These are phyloP conservation scores for Leucosporidium scottii DNA, from an alignment of 768 basidiomycete genomes.

Conservation along the genomic window DNA sequence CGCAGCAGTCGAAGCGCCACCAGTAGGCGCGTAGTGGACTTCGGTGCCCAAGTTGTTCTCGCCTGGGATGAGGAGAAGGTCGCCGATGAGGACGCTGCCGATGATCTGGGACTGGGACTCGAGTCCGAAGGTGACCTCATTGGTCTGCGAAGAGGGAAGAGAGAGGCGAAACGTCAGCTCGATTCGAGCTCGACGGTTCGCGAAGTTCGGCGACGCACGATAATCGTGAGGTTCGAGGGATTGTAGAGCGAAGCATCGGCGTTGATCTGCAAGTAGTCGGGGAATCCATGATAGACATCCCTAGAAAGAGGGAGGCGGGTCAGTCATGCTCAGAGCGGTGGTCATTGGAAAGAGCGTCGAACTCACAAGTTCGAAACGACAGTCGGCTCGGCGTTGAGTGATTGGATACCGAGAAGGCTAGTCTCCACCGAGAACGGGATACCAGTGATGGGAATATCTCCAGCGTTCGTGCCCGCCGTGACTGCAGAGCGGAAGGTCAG, in stretches of 20 bases:
- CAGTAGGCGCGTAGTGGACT: conserved; percentile 54
- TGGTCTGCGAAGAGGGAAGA: conserved; percentile 45
- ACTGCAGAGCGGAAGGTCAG: not conserved
- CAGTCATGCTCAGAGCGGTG: conserved; percentile 39
- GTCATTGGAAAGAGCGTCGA: not conserved
- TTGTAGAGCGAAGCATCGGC: conserved; percentile 28
- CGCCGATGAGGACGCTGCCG: conserved; percentile 18
- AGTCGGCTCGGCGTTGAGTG: conserved; percentile 48
- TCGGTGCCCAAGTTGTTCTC: conserved; percentile 43
- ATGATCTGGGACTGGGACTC: conserved; percentile 50
- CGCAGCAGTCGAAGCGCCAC: conserved; percentile 51
- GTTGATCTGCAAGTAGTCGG: conserved; percentile 16
- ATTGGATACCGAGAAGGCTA: conserved; percentile 51
- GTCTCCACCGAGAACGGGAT: conserved; percentile 60
- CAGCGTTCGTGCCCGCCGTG: conserved; percentile 46
- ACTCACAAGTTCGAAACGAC: conserved; percentile 49
- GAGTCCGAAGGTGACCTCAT: conserved; percentile 55
- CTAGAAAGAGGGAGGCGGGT: conserved; percentile 51
- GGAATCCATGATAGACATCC: conserved; percentile 53
- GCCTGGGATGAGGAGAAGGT: conserved; percentile 51
- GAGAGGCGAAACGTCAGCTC: not conserved
- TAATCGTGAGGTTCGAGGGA: conserved; percentile 22
- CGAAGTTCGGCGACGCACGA: not conserved
- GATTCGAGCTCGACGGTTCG: not conserved
- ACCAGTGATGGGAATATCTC: conserved; percentile 58